Evolutionary conservation across 2,329 filamentous ascomycete genomes (phyloP).

Genomic region (Anisogramma anomala): DNA sequence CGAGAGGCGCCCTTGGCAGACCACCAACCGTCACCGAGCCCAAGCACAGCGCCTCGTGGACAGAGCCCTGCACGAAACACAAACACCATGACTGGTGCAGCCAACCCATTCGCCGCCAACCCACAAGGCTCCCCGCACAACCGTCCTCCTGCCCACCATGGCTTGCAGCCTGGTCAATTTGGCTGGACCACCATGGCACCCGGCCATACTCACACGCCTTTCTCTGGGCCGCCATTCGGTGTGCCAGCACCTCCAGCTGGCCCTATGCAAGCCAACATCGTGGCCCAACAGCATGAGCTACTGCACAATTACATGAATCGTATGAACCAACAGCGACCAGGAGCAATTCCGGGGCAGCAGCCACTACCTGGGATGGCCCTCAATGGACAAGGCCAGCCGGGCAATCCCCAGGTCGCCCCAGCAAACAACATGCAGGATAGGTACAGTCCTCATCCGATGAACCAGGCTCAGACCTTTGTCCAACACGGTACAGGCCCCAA

Average conservation of each 20-base stretch:
- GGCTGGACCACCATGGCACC: not conserved
- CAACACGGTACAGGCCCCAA: constrained; percentile 39
- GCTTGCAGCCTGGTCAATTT: constrained; percentile 1
- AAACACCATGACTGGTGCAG: not conserved
- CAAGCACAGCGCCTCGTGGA: constrained; percentile 15
- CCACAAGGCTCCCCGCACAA: constrained; percentile 7
- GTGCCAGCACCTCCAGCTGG: constrained; percentile 1
- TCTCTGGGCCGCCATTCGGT: not conserved
- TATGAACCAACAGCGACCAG: constrained; percentile 27
- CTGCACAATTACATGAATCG: constrained; percentile 35
- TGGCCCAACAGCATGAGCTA: constrained; percentile 28
- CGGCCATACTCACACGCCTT: constrained; percentile 2
- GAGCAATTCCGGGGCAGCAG: constrained; percentile 33
- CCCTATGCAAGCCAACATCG: constrained; percentile 11
- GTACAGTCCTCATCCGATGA: constrained; percentile 22
- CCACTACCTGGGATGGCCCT: constrained; percentile 29
- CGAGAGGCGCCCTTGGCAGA: constrained; percentile 25
- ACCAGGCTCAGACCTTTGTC: constrained; percentile 31
- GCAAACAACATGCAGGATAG: constrained; percentile 19
- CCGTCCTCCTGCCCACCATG: constrained; percentile 8
- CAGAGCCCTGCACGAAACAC: constrained; percentile 20
- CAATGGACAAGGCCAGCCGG: constrained; percentile 27
- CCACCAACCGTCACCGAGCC: constrained; percentile 19
- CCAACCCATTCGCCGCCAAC: constrained; percentile 1
- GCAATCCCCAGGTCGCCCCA: constrained; percentile 11